Conservation (phyloP, 2,329 filamentous ascomycete genomes). For the Fusarium albidum region DNA sequence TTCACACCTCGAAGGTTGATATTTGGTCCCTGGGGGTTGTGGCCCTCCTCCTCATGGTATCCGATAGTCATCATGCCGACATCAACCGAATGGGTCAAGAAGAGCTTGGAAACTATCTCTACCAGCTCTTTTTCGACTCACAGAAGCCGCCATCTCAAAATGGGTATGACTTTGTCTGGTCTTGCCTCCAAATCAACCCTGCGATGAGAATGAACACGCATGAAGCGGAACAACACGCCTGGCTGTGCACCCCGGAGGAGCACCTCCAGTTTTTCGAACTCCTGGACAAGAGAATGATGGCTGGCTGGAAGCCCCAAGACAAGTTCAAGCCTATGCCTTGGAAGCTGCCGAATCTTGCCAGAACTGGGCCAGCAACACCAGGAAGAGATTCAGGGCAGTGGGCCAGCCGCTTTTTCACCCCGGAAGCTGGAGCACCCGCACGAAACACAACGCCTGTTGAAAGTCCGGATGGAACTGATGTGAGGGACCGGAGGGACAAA, state of each 20-base stretch:
- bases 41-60: constrained; percentile 47
- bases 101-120: constrained; percentile 34
- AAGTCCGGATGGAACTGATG: background rate
- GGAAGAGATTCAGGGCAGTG: constrained; percentile 9
- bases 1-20: constrained; percentile 53
- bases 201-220: constrained; percentile 39
- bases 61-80: constrained; percentile 33
- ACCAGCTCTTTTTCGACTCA: constrained; percentile 19
- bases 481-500: background rate
- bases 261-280: constrained; percentile 44
- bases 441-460: background rate
- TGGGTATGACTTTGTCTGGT: constrained; percentile 41
- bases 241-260: constrained; percentile 45
- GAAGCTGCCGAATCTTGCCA: constrained; percentile 41
- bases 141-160: constrained; percentile 34
- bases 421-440: background rate
- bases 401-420: constrained; percentile 33
- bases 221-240: constrained; percentile 44
- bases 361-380: constrained; percentile 3
- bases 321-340: constrained; percentile 46
- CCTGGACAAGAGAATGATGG: constrained; percentile 42
- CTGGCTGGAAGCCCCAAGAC: constrained; percentile 37
- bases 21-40: constrained; percentile 63
- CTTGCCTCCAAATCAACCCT: constrained; percentile 43
- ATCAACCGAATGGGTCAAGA: constrained; percentile 41